Evolutionary conservation across 305 asterid genomes (phyloP).

Genomic region (Euphrasia arctica): DNA sequence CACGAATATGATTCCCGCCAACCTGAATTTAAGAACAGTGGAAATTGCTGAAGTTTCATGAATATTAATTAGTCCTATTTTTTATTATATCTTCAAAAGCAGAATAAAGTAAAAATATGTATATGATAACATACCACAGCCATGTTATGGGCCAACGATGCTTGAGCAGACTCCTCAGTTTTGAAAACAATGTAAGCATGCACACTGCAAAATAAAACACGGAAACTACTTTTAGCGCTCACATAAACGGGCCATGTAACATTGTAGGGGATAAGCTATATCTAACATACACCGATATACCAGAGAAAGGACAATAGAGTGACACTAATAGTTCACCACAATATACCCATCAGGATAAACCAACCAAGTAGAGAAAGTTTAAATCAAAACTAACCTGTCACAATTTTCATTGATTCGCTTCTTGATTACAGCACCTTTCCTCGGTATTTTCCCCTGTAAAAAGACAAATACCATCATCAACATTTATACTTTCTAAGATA

Average conservation of each 20-base stretch:
- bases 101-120: conserved; percentile 11
- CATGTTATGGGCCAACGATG: conserved; percentile 82
- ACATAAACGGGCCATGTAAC: conserved; percentile 10
- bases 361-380: not conserved
- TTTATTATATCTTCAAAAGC: conserved; percentile 7
- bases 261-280: not conserved
- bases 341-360: conserved; percentile 14
- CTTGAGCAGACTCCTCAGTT: conserved; percentile 83
- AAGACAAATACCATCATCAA: conserved; percentile 20
- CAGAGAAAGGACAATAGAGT: not conserved
- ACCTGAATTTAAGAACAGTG: conserved; percentile 45
- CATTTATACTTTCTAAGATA: not conserved
- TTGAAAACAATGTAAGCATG: conserved; percentile 85
- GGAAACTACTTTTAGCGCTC: conserved; percentile 8
- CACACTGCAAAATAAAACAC: conserved; percentile 53
- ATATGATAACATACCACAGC: conserved; percentile 58
- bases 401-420: conserved; percentile 71
- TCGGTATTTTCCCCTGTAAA: conserved; percentile 70
- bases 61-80: not conserved
- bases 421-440: conserved; percentile 83
- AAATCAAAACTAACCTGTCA: conserved; percentile 49
- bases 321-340: conserved; percentile 1
- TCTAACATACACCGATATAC: not conserved
- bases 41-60: not conserved
- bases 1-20: conserved; percentile 90